A percentile compares a stretch with the other conserved stretches of the same genome.
Evolutionary conservation across 2,329 filamentous ascomycete genomes (phyloP).

Genomic region (Aspergillus costaricaensis): DNA sequence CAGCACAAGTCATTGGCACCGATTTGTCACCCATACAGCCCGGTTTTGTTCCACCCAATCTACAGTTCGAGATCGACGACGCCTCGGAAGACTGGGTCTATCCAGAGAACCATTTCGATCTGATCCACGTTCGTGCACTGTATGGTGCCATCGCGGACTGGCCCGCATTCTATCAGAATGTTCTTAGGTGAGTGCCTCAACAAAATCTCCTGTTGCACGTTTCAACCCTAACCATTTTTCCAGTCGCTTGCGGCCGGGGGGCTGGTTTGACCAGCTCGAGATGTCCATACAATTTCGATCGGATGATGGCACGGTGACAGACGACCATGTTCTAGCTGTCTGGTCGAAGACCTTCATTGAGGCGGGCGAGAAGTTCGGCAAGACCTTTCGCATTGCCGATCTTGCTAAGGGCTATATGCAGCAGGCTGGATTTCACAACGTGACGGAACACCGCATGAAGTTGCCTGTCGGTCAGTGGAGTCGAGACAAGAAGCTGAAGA

Average conservation of each 20-base stretch:
- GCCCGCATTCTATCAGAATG: slow-evolving; percentile 25
- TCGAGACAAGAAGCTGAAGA: slow-evolving; percentile 28
- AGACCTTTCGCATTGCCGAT: slow-evolving; percentile 30
- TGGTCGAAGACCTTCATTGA: slow-evolving; percentile 33
- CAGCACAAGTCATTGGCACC: slow-evolving; percentile 59
- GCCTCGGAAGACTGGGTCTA: slow-evolving; percentile 58
- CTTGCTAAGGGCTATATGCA: slow-evolving; percentile 28
- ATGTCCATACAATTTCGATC: slow-evolving; percentile 29
- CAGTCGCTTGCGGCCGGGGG: slow-evolving; percentile 28
- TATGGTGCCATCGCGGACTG: slow-evolving; percentile 27
- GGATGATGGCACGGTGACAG: slow-evolving; percentile 25
- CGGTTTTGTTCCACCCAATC: slow-evolving; percentile 63
- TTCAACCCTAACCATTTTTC: background rate
- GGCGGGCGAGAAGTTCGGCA: slow-evolving; percentile 32
- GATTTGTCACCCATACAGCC: slow-evolving; percentile 67
- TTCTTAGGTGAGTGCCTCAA: slow-evolving; percentile 15
- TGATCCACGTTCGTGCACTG: slow-evolving; percentile 50
- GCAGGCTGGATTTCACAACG: slow-evolving; percentile 32
- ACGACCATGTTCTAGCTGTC: slow-evolving; percentile 26
- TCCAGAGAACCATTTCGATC: slow-evolving; percentile 51
- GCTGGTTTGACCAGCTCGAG: slow-evolving; percentile 29
- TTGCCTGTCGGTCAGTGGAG: slow-evolving; percentile 35
- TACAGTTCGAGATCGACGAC: slow-evolving; percentile 70
- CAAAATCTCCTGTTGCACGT: background rate
- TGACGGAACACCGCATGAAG: slow-evolving; percentile 31